These are phyloP conservation scores for Fusarium keratoplasticum DNA, from an alignment of 2,329 filamentous ascomycete species.

Conservation along the genomic window DNA sequence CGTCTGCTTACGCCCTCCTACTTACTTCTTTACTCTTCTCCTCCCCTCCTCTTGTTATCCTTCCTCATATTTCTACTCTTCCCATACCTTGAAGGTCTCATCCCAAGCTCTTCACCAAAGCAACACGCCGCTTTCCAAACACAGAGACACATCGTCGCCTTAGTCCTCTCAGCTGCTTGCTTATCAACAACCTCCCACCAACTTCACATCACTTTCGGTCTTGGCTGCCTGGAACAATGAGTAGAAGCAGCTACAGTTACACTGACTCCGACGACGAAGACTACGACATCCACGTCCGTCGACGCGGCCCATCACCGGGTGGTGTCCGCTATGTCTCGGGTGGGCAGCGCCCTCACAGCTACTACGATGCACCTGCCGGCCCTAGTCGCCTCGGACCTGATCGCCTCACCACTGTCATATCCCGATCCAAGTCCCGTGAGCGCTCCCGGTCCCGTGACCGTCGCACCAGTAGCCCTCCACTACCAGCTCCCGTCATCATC, in stretches of 20 bases:
- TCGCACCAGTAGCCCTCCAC: constrained; percentile 56
- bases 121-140: background rate
- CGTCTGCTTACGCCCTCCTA: constrained; percentile 1
- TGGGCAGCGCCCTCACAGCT: constrained; percentile 51
- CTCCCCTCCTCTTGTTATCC: constrained; percentile 1
- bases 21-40: background rate
- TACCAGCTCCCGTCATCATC: constrained; percentile 62
- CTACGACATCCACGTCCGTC: constrained; percentile 62
- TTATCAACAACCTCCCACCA: background rate
- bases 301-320: constrained; percentile 54
- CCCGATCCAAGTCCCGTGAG: constrained; percentile 52
- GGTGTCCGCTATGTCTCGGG: constrained; percentile 61
- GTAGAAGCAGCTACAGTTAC: constrained; percentile 55
- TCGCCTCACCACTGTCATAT: constrained; percentile 57
- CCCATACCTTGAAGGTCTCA: background rate
- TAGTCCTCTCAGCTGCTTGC: background rate
- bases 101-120: background rate
- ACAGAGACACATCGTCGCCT: background rate
- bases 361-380: constrained; percentile 56
- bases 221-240: constrained; percentile 41
- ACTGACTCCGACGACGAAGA: constrained; percentile 63
- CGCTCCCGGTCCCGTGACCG: constrained; percentile 63
- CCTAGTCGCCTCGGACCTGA: constrained; percentile 59
- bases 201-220: background rate
- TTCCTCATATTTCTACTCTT: constrained; percentile 1